A percentile compares a stretch with the other conserved stretches of the same genome.
phyloP scores from a whole-genome alignment of 768 basidiomycete species.

The Podaxis carcinomalis region DNA sequence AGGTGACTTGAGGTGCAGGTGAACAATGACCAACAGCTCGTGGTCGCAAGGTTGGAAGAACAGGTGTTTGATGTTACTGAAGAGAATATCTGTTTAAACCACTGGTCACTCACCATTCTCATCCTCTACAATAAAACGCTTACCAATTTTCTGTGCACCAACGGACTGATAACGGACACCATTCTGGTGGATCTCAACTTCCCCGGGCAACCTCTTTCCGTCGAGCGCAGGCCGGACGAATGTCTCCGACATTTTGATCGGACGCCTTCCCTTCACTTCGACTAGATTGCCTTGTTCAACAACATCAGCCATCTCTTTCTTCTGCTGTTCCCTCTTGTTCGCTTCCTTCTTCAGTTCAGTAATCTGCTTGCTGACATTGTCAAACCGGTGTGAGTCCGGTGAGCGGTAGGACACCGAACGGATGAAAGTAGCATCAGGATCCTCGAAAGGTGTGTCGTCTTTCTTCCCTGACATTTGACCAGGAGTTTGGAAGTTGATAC shows the following conservation, averaged over 20 bases:
- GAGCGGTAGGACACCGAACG: constrained; percentile 94
- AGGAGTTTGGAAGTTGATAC: constrained; percentile 98
- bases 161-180: constrained; percentile 90
- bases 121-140: constrained; percentile 20
- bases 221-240: constrained; percentile 93
- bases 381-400: constrained; percentile 83
- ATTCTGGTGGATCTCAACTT: constrained; percentile 97
- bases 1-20: constrained; percentile 88
- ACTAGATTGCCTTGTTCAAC: constrained; percentile 89
- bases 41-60: constrained; percentile 99
- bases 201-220: constrained; percentile 93
- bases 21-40: constrained; percentile 91
- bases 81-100: constrained; percentile 69
- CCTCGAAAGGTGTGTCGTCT: constrained; percentile 98
- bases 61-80: constrained; percentile 96
- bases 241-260: constrained; percentile 84
- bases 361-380: constrained; percentile 85
- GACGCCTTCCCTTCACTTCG: constrained; percentile 86
- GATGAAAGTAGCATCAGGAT: constrained; percentile 93
- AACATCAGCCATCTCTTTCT: constrained; percentile 98
- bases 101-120: neutral
- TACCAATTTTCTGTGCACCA: constrained; percentile 89
- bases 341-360: constrained; percentile 95
- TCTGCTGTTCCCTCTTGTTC: constrained; percentile 95
- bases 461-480: constrained; percentile 97